Percentiles rank a stretch among this genome's conserved stretches.
These are phyloP conservation scores for Benincasa hispida DNA, from an alignment of 306 rosid species.

Conservation along the genomic window DNA sequence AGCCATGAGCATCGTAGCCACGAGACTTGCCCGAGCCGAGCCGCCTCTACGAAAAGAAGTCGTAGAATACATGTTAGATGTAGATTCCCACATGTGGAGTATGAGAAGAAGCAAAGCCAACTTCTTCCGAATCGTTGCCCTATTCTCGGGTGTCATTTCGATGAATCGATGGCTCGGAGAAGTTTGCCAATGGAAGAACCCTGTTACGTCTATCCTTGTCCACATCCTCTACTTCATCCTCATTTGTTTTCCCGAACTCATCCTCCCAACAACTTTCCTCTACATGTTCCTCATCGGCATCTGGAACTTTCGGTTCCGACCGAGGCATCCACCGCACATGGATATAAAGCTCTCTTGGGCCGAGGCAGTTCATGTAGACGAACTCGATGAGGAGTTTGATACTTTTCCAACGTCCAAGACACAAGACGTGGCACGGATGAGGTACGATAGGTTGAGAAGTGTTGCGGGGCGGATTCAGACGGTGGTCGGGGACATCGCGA, in stretches of 20 bases:
- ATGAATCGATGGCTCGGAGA: slow-evolving; percentile 60
- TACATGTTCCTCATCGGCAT: slow-evolving; percentile 79
- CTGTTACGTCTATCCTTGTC: slow-evolving; percentile 50
- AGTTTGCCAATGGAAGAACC: slow-evolving; percentile 64
- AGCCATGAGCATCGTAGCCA: slow-evolving; percentile 65
- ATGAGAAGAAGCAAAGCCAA: slow-evolving; percentile 77
- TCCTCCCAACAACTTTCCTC: slow-evolving; percentile 59
- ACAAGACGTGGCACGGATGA: slow-evolving; percentile 47
- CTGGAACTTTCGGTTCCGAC: slow-evolving; percentile 53
- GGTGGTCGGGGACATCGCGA: slow-evolving; percentile 52
- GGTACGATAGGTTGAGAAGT: slow-evolving; percentile 67
- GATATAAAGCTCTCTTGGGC: slow-evolving; percentile 78
- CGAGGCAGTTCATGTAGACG: slow-evolving; percentile 58
- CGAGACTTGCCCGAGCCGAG: slow-evolving; percentile 59
- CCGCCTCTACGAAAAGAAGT: slow-evolving; percentile 73
- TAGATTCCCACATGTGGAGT: slow-evolving; percentile 88
- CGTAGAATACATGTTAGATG: slow-evolving; percentile 79
- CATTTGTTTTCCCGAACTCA: slow-evolving; percentile 60
- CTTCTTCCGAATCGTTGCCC: slow-evolving; percentile 53
- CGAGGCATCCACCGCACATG: slow-evolving; percentile 64
- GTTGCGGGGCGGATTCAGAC: slow-evolving; percentile 64
- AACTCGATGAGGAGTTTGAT: slow-evolving; percentile 63
- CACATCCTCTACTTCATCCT: slow-evolving; percentile 56
- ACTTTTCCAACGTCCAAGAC: slow-evolving; percentile 55
- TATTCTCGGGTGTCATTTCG: slow-evolving; percentile 50